Evolutionary conservation across 2,329 filamentous ascomycete genomes (phyloP).

Genomic region (Phialocephala subalpina): DNA sequence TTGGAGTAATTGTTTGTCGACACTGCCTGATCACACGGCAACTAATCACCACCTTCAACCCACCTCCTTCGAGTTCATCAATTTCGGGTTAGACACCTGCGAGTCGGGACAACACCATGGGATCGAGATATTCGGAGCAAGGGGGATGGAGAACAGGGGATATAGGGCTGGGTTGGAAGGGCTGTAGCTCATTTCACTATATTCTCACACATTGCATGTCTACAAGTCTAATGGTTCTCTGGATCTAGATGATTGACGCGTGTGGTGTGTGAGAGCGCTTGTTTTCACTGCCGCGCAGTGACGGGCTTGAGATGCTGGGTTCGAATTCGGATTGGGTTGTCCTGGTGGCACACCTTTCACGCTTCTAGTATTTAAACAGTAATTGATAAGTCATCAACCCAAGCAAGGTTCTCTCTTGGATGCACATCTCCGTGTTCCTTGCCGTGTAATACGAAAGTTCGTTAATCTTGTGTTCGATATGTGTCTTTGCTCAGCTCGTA

Average conservation of each 20-base stretch:
- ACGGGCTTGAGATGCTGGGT: conserved; percentile 37
- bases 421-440: not conserved
- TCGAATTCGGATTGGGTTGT: conserved; percentile 12
- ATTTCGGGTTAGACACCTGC: conserved; percentile 22
- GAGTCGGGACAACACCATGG: conserved; percentile 27
- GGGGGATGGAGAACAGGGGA: conserved; percentile 15
- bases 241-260: conserved; percentile 3
- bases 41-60: conserved; percentile 17
- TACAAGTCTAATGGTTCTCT: not conserved
- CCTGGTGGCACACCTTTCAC: conserved; percentile 23
- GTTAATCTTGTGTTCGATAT: not conserved
- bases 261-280: conserved; percentile 29
- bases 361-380: conserved; percentile 36
- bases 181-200: conserved; percentile 44
- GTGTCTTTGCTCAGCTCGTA: conserved; percentile 10
- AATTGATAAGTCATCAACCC: conserved; percentile 28
- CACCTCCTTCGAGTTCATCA: conserved; percentile 28
- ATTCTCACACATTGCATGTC: conserved; percentile 32
- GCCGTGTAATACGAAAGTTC: not conserved
- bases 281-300: conserved; percentile 30
- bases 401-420: conserved; percentile 5
- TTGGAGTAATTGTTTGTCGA: conserved; percentile 25
- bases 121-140: conserved; percentile 14
- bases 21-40: conserved; percentile 25
- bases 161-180: conserved; percentile 23